Evolutionary conservation across 1,284 basidiomycete species (phyloP).

Genomic region (Ganoderma sinense): DNA sequence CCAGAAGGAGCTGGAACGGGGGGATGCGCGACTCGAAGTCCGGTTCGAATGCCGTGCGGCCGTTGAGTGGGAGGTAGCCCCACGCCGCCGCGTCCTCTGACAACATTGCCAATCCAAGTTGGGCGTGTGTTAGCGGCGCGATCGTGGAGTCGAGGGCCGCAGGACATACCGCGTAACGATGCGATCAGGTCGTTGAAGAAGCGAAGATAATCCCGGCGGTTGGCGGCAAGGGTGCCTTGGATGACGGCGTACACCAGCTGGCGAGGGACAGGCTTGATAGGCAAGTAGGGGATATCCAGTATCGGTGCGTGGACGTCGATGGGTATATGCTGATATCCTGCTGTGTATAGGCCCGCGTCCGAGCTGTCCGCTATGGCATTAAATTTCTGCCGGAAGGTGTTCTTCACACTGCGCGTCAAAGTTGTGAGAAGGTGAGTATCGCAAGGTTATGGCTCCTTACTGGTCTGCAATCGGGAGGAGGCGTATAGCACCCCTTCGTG

Average conservation of each 20-base stretch:
- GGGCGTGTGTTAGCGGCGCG: background rate
- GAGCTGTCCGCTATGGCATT: slow-evolving; percentile 41
- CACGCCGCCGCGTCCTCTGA: slow-evolving; percentile 44
- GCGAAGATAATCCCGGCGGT: slow-evolving; percentile 43
- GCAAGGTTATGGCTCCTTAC: slow-evolving; percentile 26
- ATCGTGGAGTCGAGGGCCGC: background rate
- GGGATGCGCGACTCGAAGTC: slow-evolving; percentile 36
- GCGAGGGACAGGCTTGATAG: slow-evolving; percentile 31
- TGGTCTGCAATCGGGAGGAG: slow-evolving; percentile 46
- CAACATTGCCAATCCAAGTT: slow-evolving; percentile 18
- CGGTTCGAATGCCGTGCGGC: slow-evolving; percentile 36
- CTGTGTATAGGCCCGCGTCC: slow-evolving; percentile 37
- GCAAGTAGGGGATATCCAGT: slow-evolving; percentile 40
- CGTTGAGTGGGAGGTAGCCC: slow-evolving; percentile 44
- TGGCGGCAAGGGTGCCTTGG: slow-evolving; percentile 43
- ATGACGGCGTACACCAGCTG: slow-evolving; percentile 46
- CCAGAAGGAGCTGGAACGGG: slow-evolving; percentile 44
- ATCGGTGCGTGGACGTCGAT: slow-evolving; percentile 47
- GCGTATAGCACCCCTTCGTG: slow-evolving; percentile 44
- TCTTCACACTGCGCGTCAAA: slow-evolving; percentile 37
- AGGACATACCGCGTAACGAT: slow-evolving; percentile 36
- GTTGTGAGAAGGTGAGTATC: background rate
- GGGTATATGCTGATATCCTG: slow-evolving; percentile 45
- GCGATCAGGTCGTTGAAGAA: slow-evolving; percentile 43
- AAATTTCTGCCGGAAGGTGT: slow-evolving; percentile 42